Base-by-base conservation (phyloP, 2,329 filamentous ascomycete species). In the Elsinoe batatas region DNA sequence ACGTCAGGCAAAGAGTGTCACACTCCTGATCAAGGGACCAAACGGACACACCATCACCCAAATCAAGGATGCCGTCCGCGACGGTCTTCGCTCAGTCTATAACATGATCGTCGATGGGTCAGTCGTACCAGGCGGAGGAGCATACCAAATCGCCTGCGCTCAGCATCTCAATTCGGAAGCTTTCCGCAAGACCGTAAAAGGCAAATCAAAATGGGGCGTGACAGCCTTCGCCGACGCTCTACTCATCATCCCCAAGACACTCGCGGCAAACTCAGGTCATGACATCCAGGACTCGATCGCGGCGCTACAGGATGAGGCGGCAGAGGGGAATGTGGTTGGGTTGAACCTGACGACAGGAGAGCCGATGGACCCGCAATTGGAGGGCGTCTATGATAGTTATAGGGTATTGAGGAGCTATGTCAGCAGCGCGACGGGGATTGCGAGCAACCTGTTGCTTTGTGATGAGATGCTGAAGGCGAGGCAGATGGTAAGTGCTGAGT, bases 21-120 rank as follows among this genome's bases (percentile, higher is more conserved):
- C 93, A 13, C 78, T 98, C 32, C 79, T 98, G 66, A 97, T 98
- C 79, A 98, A 97, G 79, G 93, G 93, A 20, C 93, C 93, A 61
- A 98, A 98, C 73, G 79, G 84, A 67, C 93, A 98, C 76, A 97
- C 91, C 59, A 98, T 98, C 65, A 84, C 87, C 12, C 93, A 98
- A 73, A 90, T 98, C 67, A 95, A 90, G 62, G 93, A 98, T 69
- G 93, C 93, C 2, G 93, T 97, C 43, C 83, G 93, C 54, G 93
- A 98, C 69, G 93, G 93, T 60, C 79, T 98, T 63, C 83, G 93
- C 67, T 95, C 89, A 69, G 93, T 97, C 50, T 97, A 96, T 81
- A 98, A 98, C 78, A 95, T 95, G 79, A 97, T 98, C 70, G 91
- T 97, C n/a, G 93, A 98, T 71, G 83, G 85, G 73, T 91, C 87